Conservation (phyloP, 2,329 filamentous ascomycete species). For the Neofusicoccum cordaticola region DNA sequence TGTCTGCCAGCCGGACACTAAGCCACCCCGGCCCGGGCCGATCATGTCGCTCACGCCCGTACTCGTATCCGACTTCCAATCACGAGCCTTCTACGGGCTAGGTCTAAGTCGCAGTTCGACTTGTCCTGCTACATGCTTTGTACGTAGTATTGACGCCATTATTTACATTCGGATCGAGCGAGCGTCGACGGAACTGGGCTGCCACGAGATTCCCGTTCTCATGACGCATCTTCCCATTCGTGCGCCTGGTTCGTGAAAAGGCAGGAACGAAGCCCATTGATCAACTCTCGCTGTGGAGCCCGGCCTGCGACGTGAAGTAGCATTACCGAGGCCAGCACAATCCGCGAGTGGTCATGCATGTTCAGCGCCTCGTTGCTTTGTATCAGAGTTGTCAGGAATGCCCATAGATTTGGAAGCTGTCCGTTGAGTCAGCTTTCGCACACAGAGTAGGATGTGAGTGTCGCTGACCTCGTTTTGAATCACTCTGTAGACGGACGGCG, state of each 20-base stretch:
- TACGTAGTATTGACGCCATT: background rate
- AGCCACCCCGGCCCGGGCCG: background rate
- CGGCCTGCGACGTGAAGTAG: background rate
- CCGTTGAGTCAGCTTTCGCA: background rate
- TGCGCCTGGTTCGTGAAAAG: background rate
- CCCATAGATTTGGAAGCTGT: background rate
- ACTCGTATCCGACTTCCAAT: background rate
- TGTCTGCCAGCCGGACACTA: background rate
- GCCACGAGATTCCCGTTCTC: background rate
- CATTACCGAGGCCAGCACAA: background rate
- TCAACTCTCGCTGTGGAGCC: background rate
- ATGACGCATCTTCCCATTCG: background rate
- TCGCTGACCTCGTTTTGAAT: background rate
- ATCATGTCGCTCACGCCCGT: too few species aligned
- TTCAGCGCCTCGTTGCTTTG: background rate
- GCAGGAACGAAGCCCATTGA: background rate
- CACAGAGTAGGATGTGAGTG: background rate
- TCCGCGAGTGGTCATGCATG: background rate
- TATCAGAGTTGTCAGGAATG: background rate
- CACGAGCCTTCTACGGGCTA: background rate
- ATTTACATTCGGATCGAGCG: background rate
- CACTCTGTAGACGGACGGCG: background rate
- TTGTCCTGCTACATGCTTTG: background rate
- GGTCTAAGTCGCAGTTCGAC: background rate
- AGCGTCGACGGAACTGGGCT: background rate